These are phyloP conservation scores for Colletotrichum lini DNA, from an alignment of 2,329 filamentous ascomycete genomes.

Conservation along the genomic window DNA sequence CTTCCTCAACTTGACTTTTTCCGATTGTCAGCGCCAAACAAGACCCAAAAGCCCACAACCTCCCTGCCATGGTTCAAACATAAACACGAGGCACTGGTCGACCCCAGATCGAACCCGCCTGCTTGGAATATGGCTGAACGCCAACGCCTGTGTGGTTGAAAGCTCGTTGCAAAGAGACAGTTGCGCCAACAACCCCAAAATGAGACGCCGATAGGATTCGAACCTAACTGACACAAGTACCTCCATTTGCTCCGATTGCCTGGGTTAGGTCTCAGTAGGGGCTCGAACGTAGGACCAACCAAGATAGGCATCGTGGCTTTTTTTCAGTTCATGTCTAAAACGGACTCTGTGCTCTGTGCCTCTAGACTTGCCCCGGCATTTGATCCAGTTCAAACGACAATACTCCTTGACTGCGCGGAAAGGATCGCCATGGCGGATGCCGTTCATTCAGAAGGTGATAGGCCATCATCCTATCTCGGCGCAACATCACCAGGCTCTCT, in stretches of 20 bases:
- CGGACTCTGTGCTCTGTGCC: too few species aligned
- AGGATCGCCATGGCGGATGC: not conserved
- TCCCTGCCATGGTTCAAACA: not conserved
- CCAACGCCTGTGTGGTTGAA: not conserved
- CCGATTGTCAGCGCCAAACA: not conserved
- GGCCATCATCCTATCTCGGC: conserved; percentile 23
- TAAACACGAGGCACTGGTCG: not conserved
- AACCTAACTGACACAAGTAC: too few species aligned
- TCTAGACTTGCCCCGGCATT: not conserved
- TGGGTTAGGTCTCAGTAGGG: conserved; percentile 5
- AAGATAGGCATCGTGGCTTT: conserved; percentile 6
- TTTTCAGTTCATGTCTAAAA: not conserved
- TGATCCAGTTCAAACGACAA: too few species aligned
- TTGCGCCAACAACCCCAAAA: too few species aligned
- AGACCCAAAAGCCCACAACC: not conserved
- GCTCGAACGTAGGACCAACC: conserved; percentile 16
- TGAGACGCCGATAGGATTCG: too few species aligned
- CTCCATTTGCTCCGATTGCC: too few species aligned
- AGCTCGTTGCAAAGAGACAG: too few species aligned
- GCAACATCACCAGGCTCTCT: not conserved
- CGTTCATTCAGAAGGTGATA: conserved; percentile 28
- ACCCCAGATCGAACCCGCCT: not conserved
- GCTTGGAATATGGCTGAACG: conserved; percentile 14
- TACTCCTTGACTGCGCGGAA: not conserved
- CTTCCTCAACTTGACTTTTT: too few species aligned